Base-by-base conservation (phyloP, 140 eudicot species). In the Senecio squalidus region DNA sequence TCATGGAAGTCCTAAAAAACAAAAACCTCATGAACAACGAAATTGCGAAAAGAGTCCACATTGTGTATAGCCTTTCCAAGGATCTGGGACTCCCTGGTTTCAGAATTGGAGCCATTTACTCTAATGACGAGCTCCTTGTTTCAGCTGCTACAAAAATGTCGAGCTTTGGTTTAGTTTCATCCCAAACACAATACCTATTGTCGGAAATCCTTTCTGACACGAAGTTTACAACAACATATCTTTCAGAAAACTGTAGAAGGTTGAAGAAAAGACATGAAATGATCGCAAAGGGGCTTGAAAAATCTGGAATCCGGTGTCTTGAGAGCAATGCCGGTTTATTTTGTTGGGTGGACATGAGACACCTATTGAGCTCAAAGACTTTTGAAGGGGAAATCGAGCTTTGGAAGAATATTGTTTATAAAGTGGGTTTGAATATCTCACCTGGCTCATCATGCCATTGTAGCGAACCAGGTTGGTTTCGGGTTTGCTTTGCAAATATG, bases 61-160 rank as follows among this genome's bases (percentile, higher is more conserved):
- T 87, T 30, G 89, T 92, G 4, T 84, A 78, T 31, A 87, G 98
- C 47, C 78, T 92, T 48, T 87, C 96, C 11, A 92, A 92, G 22
- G 96, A 87, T 62, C 76, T 92, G 3, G 96, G 96, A 74, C 78
- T 83, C 22, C 83, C 86, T 1, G 98, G 98, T 28, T 92, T 92
- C 69, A 91, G 98, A 39, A 89, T 92, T 27, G 98, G 98, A 11
- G 86, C 96, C 1, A 79, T 92, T 57, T 83, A 83, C 72, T 79
- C 93, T 29, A 64, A 73, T 10, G 51, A 83, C 48, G 68, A 58
- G 6, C 38, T 24, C 0, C 81, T 83, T 0, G 81, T 83, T 0
- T 36, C 79, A 0, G 78, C 84, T 0, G 93, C 87, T 0, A 83
- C 81, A 1, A 83, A 74, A 67, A 83, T 83, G 93, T 80, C 87